Percentiles rank a stretch among this genome's conserved stretches.
These are phyloP conservation scores for Xylaria flabelliformis DNA, from an alignment of 495 filamentous ascomycete species.

Conservation along the genomic window DNA sequence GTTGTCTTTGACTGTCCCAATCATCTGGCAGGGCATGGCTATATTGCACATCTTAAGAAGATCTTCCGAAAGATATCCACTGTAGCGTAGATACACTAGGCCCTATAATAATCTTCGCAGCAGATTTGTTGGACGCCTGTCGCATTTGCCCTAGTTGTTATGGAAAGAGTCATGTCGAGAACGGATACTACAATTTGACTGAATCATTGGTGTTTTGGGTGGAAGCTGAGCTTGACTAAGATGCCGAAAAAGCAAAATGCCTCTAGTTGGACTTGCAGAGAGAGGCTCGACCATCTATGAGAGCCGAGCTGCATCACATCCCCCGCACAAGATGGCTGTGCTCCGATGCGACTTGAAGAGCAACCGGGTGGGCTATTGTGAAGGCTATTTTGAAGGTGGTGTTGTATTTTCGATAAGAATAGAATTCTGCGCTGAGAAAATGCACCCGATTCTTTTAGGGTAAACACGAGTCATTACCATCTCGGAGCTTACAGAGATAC, in stretches of 20 bases:
- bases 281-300: background rate
- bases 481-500: background rate
- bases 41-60: conserved; percentile 57
- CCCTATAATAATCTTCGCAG: conserved; percentile 14
- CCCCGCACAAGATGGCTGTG: conserved; percentile 12
- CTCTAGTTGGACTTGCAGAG: conserved; percentile 4
- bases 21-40: conserved; percentile 34
- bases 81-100: background rate
- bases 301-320: conserved; percentile 14
- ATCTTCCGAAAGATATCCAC: conserved; percentile 32
- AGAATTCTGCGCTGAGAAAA: background rate
- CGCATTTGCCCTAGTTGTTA: background rate
- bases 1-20: conserved; percentile 34
- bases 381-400: conserved; percentile 2
- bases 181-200: background rate
- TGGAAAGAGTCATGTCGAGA: background rate
- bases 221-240: conserved; percentile 9
- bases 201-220: conserved; percentile 6
- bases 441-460: background rate
- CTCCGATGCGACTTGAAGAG: conserved; percentile 5
- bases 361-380: background rate
- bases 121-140: background rate
- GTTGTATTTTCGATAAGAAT: conserved; percentile 17
- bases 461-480: background rate
- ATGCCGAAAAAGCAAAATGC: conserved; percentile 17